Conservation (phyloP, 2,329 filamentous ascomycete species). For the Fusarium agapanthi region DNA sequence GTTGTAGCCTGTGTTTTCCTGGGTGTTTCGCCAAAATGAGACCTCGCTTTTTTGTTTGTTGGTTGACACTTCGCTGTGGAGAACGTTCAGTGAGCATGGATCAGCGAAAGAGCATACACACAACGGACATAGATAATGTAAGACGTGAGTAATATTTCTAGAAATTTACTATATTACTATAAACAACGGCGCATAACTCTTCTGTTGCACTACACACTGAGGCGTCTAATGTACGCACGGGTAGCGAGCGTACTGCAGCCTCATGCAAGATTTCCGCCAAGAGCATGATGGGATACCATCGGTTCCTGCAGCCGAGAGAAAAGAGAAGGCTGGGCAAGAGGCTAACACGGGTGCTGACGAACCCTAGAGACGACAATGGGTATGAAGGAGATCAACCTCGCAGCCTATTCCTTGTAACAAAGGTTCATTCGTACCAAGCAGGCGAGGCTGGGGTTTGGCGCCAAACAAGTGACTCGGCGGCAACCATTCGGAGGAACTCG, state of each 20-base stretch:
- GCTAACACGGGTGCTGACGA: neutral
- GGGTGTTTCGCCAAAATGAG: neutral
- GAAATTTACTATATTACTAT: constrained; percentile 12
- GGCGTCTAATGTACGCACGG: constrained; percentile 21
- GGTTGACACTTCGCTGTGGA: neutral
- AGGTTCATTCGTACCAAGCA: neutral
- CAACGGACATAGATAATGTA: neutral
- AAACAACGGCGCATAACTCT: constrained; percentile 20
- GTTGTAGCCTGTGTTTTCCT: neutral
- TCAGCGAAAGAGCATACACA: constrained; percentile 13
- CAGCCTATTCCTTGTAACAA: constrained; percentile 19
- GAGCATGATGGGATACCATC: constrained; percentile 34
- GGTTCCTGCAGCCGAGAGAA: constrained; percentile 22
- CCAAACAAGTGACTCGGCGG: neutral
- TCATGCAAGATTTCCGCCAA: constrained; percentile 45
- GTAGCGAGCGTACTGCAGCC: constrained; percentile 29
- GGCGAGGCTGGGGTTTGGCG: constrained; percentile 22
- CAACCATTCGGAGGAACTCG: constrained; percentile 1
- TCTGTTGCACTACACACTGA: constrained; percentile 29
- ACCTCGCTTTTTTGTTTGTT: neutral
- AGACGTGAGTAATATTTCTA: constrained; percentile 27
- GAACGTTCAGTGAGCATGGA: neutral
- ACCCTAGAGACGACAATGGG: constrained; percentile 2
- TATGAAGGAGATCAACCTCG: constrained; percentile 7
- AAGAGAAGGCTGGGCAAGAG: constrained; percentile 18